phyloP scores from a whole-genome alignment of 148 eudicot species.

The Cornus florida region DNA sequence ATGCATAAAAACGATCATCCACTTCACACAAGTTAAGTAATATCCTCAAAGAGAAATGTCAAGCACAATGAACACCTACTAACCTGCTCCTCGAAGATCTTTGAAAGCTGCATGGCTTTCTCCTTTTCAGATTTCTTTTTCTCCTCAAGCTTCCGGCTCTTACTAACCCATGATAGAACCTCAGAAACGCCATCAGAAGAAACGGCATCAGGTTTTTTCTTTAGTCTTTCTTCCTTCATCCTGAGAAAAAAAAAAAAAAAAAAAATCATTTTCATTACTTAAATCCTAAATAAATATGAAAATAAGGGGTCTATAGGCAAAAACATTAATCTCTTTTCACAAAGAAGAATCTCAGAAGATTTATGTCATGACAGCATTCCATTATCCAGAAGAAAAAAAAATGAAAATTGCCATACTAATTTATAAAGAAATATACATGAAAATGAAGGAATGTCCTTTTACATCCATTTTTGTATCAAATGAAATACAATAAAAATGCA shows the following conservation, averaged over 20 bases:
- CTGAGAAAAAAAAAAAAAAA: conserved; percentile 21
- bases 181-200: conserved; percentile 74
- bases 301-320: neutral
- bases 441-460: neutral
- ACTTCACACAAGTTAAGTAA: neutral
- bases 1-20: neutral
- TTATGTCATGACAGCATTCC: neutral
- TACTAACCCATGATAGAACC: conserved; percentile 81
- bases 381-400: neutral
- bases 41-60: neutral
- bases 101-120: conserved; percentile 80
- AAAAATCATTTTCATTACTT: neutral
- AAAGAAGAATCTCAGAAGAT: neutral
- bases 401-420: neutral
- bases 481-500: no score
- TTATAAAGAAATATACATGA: neutral
- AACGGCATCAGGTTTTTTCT: conserved; percentile 61
- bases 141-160: conserved; percentile 79
- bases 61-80: neutral
- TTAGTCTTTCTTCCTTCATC: conserved; percentile 80
- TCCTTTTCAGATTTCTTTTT: conserved; percentile 61
- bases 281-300: neutral
- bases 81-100: conserved; percentile 90
- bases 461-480: neutral
- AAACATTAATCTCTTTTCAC: neutral